Conservation (phyloP, 1,284 basidiomycete genomes). For the Ceratobasidium sp. region DNA sequence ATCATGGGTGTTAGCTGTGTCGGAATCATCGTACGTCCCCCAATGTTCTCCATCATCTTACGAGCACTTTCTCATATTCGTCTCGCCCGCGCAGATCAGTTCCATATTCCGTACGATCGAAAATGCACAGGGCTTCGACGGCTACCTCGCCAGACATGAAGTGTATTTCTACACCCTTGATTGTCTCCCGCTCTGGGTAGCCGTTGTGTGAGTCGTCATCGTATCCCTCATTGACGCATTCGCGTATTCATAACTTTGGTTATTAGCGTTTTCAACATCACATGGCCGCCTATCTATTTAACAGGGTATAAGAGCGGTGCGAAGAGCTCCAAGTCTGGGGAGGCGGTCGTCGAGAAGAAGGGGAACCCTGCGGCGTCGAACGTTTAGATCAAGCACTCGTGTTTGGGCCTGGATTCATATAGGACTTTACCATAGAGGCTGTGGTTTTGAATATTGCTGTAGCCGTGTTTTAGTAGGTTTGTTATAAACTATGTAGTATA, state of each 20-base stretch:
- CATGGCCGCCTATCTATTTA: neutral
- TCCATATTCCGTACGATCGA: conserved; percentile 17
- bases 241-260: too few relatives aligned
- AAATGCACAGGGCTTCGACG: conserved; percentile 1
- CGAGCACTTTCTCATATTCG: neutral
- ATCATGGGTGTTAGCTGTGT: conserved; percentile 11
- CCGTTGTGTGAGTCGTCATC: neutral
- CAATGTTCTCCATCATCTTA: too few relatives aligned
- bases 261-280: neutral
- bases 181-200: conserved; percentile 11
- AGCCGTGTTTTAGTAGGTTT: too few relatives aligned
- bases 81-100: neutral
- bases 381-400: too few relatives aligned
- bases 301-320: neutral
- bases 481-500: too few relatives aligned
- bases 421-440: too few relatives aligned
- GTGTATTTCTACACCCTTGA: conserved; percentile 19
- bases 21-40: conserved; percentile 1
- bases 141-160: conserved; percentile 16
- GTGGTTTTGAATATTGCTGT: too few relatives aligned
- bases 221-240: too few relatives aligned
- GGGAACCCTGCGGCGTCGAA: too few relatives aligned
- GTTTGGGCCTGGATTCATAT: too few relatives aligned
- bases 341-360: too few relatives aligned
- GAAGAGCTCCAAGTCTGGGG: too few relatives aligned